Conservation (phyloP, 768 basidiomycete species). For the Russula compacta region DNA sequence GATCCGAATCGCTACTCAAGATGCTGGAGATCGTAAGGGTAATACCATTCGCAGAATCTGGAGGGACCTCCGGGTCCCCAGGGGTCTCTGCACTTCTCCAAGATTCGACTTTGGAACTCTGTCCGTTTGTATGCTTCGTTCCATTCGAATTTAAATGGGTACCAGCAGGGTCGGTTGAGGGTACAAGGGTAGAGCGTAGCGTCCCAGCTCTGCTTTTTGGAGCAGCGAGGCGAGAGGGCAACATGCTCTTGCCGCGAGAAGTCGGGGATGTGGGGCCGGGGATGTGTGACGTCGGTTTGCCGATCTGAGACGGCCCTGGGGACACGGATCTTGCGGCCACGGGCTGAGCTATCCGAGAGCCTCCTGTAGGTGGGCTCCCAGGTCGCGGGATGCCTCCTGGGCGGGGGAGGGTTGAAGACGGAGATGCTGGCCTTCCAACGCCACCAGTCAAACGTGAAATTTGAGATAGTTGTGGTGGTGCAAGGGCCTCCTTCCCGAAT, state of each 20-base stretch:
- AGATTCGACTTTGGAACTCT: conserved; percentile 15
- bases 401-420: conserved; percentile 32
- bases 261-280: conserved; percentile 31
- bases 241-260: conserved; percentile 52
- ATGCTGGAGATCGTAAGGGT: conserved; percentile 82
- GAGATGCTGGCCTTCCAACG: conserved; percentile 43
- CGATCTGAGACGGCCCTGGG: conserved; percentile 27
- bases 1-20: conserved; percentile 73
- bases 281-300: conserved; percentile 23
- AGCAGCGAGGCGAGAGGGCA: conserved; percentile 67
- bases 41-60: conserved; percentile 45
- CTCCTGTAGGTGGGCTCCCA: conserved; percentile 36
- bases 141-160: conserved; percentile 1
- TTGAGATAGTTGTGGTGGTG: conserved; percentile 36
- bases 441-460: conserved; percentile 45
- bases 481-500: conserved; percentile 31
- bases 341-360: conserved; percentile 37
- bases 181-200: conserved; percentile 7
- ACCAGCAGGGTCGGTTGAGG: not conserved
- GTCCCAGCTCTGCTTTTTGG: conserved; percentile 43
- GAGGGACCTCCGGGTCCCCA: conserved; percentile 19
- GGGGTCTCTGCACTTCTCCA: conserved; percentile 11
- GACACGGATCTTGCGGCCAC: conserved; percentile 30
- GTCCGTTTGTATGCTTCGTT: conserved; percentile 6
- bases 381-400: conserved; percentile 39